These are phyloP conservation scores for Tolypocladium tropicale DNA, from an alignment of 2,329 filamentous ascomycete genomes.

Conservation along the genomic window DNA sequence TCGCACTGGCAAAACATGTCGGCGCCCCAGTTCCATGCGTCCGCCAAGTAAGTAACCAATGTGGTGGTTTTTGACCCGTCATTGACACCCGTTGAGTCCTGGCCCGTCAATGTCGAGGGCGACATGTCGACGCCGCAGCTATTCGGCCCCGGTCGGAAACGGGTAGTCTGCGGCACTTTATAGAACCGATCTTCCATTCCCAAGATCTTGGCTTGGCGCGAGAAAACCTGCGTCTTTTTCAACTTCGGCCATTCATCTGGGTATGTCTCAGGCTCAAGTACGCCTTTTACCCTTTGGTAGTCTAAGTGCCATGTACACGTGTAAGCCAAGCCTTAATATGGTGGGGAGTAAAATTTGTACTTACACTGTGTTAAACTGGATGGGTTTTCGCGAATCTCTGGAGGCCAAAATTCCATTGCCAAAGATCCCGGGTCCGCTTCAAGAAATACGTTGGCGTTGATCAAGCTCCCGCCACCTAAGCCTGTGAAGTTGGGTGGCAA, in stretches of 20 bases:
- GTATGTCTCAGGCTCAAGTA: slow-evolving; percentile 50
- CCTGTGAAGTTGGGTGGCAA: slow-evolving; percentile 12
- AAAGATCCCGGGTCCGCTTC: slow-evolving; percentile 46
- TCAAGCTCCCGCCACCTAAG: slow-evolving; percentile 54
- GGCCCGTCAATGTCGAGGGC: slow-evolving; percentile 47
- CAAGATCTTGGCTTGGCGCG: slow-evolving; percentile 43
- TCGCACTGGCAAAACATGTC: slow-evolving; percentile 63
- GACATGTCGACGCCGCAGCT: slow-evolving; percentile 55
- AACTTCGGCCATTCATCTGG: slow-evolving; percentile 46
- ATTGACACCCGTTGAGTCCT: slow-evolving; percentile 55
- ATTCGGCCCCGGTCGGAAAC: slow-evolving; percentile 51
- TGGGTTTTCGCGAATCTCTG: slow-evolving; percentile 37
- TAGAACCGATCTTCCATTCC: slow-evolving; percentile 43
- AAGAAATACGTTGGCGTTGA: slow-evolving; percentile 59
- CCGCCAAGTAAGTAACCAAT: slow-evolving; percentile 55
- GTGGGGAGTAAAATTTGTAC: slow-evolving; percentile 7
- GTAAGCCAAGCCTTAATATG: background rate
- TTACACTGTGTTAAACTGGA: slow-evolving; percentile 36
- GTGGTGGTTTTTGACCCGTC: slow-evolving; percentile 59
- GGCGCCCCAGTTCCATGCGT: slow-evolving; percentile 63
- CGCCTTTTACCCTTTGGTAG: slow-evolving; percentile 42
- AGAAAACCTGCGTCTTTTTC: slow-evolving; percentile 46
- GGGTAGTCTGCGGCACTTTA: slow-evolving; percentile 50
- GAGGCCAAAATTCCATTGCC: slow-evolving; percentile 45
- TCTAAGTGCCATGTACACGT: slow-evolving; percentile 25